These are phyloP conservation scores for Agapanthus africanus DNA, from an alignment of 106 monocot genomes.

Conservation along the genomic window DNA sequence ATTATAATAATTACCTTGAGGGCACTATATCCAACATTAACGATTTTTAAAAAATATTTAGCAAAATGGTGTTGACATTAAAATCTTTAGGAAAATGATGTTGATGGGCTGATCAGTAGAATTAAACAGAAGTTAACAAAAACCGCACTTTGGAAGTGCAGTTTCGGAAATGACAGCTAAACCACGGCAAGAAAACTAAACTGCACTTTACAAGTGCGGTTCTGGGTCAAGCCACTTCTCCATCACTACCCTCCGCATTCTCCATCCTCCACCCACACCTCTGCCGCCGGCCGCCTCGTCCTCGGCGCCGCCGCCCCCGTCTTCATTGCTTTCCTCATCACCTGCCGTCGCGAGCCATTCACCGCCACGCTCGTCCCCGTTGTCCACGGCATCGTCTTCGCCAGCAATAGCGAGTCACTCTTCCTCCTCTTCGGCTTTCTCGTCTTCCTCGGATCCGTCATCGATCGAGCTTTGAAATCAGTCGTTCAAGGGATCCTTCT, in stretches of 20 bases:
- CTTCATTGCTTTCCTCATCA: conserved; percentile 40
- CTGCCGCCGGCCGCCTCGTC: conserved; percentile 25
- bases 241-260: conserved; percentile 48
- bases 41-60: too few relatives aligned
- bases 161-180: too few relatives aligned
- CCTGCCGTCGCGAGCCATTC: conserved; percentile 29
- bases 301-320: conserved; percentile 51
- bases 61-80: too few relatives aligned
- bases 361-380: conserved; percentile 36
- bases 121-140: too few relatives aligned
- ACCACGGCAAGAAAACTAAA: too few relatives aligned
- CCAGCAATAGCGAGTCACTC: conserved; percentile 35
- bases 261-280: conserved; percentile 32
- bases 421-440: conserved; percentile 34
- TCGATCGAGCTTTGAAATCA: conserved; percentile 31
- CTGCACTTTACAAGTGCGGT: too few relatives aligned
- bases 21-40: too few relatives aligned
- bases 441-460: conserved; percentile 29
- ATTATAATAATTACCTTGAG: too few relatives aligned
- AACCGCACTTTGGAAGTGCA: too few relatives aligned
- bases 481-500: conserved; percentile 36
- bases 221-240: too few relatives aligned
- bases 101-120: too few relatives aligned
- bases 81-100: too few relatives aligned
- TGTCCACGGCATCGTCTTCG: conserved; percentile 40